Evolutionary conservation across 2,329 filamentous ascomycete genomes (phyloP), one percentile per base, ranked within the genome.

Genomic region (Botrytis fabae): DNA sequence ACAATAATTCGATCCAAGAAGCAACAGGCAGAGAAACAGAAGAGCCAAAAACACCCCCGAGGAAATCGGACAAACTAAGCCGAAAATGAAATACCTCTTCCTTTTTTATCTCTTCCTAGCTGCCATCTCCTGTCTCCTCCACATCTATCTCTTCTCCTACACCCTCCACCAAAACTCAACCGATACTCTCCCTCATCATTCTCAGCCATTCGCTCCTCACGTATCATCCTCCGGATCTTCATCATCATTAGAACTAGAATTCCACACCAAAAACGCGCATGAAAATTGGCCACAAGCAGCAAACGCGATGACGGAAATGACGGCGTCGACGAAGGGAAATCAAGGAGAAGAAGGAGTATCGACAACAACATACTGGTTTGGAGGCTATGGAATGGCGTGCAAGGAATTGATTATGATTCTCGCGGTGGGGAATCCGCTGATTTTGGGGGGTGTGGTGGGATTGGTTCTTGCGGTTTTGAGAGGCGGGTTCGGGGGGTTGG

Each of bases 51-150:
- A 10, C 25, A 6, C 20, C n/a, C n/a, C 7, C 48, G n/a, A 25
- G 10, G n/a, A n/a, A 25, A 14, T 2, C 20, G 35, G 40, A 61
- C 22, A 62, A 40, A 7, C 2, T 1, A 3, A 35, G 28, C 1
- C 35, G 38, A 65, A 32, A 20, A 71, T 71, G 69, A 71, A 54
- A 44, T 18, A 64, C 35, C 42, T 71, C 25, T 9, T 66, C 18
- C 18, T 32, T 6, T 64, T 32, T 6, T 64, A 38, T 42, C n/a
- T 71, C 7, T 8, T 57, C n/a, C 25, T 71, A 22, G 25, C 69
- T 6, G 28, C 35, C 18, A 42, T 38, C 32, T 54, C 51, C 22
- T 71, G 42, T 51, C 32, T 71, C 28, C 32, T 71, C 25, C 46
- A 46, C 9, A 71, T 71, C 12, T 32, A 40, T n/a, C 18, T 71